These are phyloP conservation scores for Dactylorhiza incarnata DNA, from an alignment of 106 monocot species.

Conservation along the genomic window DNA sequence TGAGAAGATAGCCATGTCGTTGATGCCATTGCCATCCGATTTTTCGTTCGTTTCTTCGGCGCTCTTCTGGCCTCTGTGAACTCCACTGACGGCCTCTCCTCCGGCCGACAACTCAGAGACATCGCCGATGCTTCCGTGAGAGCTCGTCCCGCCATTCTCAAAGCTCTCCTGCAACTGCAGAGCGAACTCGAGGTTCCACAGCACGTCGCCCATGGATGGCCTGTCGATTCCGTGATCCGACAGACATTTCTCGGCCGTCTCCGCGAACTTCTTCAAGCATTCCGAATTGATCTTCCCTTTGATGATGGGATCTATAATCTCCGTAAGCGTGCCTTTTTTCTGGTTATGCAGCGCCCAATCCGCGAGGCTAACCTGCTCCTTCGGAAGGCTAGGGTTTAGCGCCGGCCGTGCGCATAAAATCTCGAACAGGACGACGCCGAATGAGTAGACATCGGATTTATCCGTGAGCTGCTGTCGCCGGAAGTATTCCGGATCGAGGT, in stretches of 20 bases:
- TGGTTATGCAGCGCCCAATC: constrained; percentile 56
- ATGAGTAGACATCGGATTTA: constrained; percentile 85
- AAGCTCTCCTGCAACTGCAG: constrained; percentile 38
- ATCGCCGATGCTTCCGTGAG: neutral
- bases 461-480: constrained; percentile 68
- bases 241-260: constrained; percentile 62
- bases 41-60: neutral
- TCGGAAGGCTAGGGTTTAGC: constrained; percentile 42
- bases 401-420: constrained; percentile 61
- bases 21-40: neutral
- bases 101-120: neutral
- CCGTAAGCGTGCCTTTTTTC: constrained; percentile 27
- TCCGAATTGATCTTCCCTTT: constrained; percentile 46
- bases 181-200: constrained; percentile 77
- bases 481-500: constrained; percentile 82
- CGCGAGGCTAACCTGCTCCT: constrained; percentile 58
- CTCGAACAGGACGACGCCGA: constrained; percentile 80
- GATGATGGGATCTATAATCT: constrained; percentile 44
- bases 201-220: constrained; percentile 77
- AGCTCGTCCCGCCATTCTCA: constrained; percentile 13
- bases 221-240: constrained; percentile 50
- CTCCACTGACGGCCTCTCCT: neutral
- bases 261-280: constrained; percentile 56
- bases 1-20: constrained; percentile 6
- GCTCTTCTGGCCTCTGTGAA: neutral